Conservation (phyloP, 2,329 filamentous ascomycete genomes). For the Neonectria magnoliae region DNA sequence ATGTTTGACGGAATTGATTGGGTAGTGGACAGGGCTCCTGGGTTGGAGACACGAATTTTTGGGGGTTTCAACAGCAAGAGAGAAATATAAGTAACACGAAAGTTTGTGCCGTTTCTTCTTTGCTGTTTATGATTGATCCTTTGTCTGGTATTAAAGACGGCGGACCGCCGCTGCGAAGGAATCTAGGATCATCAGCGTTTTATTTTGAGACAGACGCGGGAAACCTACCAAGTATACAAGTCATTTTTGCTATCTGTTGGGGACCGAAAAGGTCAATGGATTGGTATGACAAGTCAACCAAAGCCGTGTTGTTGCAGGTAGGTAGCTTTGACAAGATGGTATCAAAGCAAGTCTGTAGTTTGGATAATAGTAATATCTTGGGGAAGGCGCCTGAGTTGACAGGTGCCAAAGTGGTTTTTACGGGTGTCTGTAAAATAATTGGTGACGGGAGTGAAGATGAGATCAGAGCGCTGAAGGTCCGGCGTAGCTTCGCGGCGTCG, state of each 20-base stretch:
- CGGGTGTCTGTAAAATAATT: constrained; percentile 3
- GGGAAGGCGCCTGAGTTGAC: not conserved
- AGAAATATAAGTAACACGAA: not conserved
- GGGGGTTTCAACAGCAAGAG: constrained; percentile 1
- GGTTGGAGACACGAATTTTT: not conserved
- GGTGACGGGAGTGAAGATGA: constrained; percentile 1
- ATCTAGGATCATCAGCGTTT: constrained; percentile 16
- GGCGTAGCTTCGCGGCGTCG: constrained; percentile 35
- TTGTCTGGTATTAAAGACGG: constrained; percentile 18
- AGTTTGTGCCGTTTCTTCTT: constrained; percentile 1
- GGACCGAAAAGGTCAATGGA: constrained; percentile 7
- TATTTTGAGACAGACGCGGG: not conserved
- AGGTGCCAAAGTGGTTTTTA: not conserved
- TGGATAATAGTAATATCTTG: not conserved
- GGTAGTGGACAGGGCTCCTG: not conserved
- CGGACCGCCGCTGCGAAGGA: constrained; percentile 15
- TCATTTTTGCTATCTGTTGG: constrained; percentile 29
- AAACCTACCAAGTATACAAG: constrained; percentile 26
- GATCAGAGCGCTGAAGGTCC: constrained; percentile 29
- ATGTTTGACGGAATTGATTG: not conserved
- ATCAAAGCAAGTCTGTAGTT: not conserved
- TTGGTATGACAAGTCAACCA: constrained; percentile 12
- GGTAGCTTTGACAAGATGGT: not conserved
- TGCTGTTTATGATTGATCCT: constrained; percentile 10
- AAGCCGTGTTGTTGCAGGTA: not conserved